Percentiles rank a stretch among this genome's conserved stretches.
phyloP scores from a whole-genome alignment of 1,139 yeast species.

The Candida sp. region DNA sequence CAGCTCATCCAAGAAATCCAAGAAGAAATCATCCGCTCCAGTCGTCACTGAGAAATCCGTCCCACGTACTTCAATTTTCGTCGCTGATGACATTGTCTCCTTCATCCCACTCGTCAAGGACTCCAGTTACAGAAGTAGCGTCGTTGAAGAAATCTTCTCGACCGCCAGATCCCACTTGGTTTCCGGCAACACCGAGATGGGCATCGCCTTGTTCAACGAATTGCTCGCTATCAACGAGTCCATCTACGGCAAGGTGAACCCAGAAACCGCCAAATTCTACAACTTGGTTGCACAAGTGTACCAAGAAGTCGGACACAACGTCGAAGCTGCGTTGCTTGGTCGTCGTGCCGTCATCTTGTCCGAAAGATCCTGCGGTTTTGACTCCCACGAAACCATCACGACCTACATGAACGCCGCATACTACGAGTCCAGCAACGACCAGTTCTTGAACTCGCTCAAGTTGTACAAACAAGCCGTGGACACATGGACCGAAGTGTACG shows the following conservation, averaged over 20 bases:
- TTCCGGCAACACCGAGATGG: conserved; percentile 41
- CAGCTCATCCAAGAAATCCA: conserved; percentile 22
- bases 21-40: conserved; percentile 36
- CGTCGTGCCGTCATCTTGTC: conserved; percentile 75
- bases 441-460: conserved; percentile 64
- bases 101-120: conserved; percentile 79
- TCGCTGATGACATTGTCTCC: conserved; percentile 64
- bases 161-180: conserved; percentile 59
- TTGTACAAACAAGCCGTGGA: conserved; percentile 64
- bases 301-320: conserved; percentile 59
- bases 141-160: conserved; percentile 82
- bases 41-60: conserved; percentile 24
- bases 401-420: conserved; percentile 77
- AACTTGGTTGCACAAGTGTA: conserved; percentile 68
- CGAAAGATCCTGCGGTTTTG: conserved; percentile 84
- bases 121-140: conserved; percentile 64
- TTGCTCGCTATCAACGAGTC: conserved; percentile 80
- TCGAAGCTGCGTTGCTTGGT: conserved; percentile 68
- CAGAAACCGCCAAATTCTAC: conserved; percentile 77
- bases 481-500: conserved; percentile 58
- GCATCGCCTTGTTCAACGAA: conserved; percentile 66
- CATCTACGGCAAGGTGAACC: conserved; percentile 80
- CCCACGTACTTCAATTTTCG: conserved; percentile 47
- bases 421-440: conserved; percentile 66
- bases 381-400: conserved; percentile 76